Base-by-base conservation (phyloP, 2,329 filamentous ascomycete genomes). In the Penicillium sp. region DNA sequence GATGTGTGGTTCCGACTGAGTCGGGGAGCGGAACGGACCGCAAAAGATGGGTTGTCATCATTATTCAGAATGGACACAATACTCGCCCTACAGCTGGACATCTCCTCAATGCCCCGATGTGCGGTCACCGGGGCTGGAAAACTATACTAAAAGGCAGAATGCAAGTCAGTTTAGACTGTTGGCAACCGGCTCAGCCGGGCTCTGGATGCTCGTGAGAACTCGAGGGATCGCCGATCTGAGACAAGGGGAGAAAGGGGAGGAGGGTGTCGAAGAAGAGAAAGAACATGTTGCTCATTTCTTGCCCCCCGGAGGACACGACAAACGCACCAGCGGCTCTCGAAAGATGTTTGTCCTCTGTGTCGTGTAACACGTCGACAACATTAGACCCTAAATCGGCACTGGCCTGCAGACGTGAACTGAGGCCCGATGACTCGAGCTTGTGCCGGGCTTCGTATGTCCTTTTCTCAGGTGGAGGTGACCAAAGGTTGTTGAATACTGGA, bases 21-120 rank as follows among this genome's bases (percentile, higher is more conserved):
- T 55, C 60, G 57, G 10, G 64, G 61, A 18, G 66, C 62, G 31
- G 72, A 72, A 46, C 73, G 72, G 50, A 77, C 72, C 35, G 72
- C 72, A 64, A 78, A 78, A 27, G 76, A 75, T 42, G 75, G 76
- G 55, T 75, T 72, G 58, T 78, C 75, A 66, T 78, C 75, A 65
- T 78, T 76, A 66, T 78, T 78, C 56, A 78, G 59, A 60, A 78
- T 78, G 31, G 76, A 78, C 55, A 75, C 68, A 59, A 75, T 68
- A 61, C 63, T 72, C 44, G 70, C 57, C 57, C 60, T 68, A 59
- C 68, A 65, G 54, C 63, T 62, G 37, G 68, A 65, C 68, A 73
- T 73, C 58, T 68, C 58, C 50, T 59, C 56, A 32, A 45, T 16
- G 46, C 55, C 56, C 45, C 53, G 51, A 60, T 57, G 40, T 40